Conservation (phyloP, 352 stramenopile species). For the Aphanomyces astaci region DNA sequence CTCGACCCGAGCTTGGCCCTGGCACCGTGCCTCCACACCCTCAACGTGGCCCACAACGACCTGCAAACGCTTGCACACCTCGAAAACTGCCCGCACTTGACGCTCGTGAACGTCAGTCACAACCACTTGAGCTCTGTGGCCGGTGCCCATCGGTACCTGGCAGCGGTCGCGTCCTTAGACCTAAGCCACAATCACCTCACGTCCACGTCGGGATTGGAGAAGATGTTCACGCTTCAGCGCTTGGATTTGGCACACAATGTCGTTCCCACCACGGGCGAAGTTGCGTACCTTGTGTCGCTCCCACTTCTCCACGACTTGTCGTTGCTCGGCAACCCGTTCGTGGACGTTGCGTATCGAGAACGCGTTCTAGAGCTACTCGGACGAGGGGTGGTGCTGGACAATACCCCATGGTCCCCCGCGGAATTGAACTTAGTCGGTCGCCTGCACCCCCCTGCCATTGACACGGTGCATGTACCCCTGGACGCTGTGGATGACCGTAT, state of each 20-base stretch:
- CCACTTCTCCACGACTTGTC: not conserved
- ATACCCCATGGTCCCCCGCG: not conserved
- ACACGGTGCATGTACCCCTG: not conserved
- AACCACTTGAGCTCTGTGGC: not conserved
- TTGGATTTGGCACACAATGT: conserved; percentile 1
- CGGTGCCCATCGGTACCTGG: conserved; percentile 4
- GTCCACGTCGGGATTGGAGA: not conserved
- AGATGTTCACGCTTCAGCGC: conserved; percentile 7
- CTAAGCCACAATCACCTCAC: not conserved
- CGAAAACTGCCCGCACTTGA: conserved; percentile 14
- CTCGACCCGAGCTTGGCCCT: conserved; percentile 1
- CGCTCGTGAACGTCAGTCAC: not conserved
- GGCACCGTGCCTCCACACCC: not conserved
- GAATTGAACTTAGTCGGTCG: not conserved
- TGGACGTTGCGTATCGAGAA: not conserved
- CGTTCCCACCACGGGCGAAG: not conserved
- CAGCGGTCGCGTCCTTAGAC: not conserved
- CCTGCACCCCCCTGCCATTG: not conserved
- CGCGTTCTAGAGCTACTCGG: not conserved
- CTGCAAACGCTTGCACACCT: conserved; percentile 4
- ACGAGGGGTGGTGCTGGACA: not conserved
- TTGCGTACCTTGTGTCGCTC: not conserved
- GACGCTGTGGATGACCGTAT: not conserved
- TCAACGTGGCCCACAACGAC: conserved; percentile 4
- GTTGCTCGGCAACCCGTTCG: conserved; percentile 7